Base-by-base conservation (phyloP, 768 basidiomycete species). In the Calocera viscosa region DNA sequence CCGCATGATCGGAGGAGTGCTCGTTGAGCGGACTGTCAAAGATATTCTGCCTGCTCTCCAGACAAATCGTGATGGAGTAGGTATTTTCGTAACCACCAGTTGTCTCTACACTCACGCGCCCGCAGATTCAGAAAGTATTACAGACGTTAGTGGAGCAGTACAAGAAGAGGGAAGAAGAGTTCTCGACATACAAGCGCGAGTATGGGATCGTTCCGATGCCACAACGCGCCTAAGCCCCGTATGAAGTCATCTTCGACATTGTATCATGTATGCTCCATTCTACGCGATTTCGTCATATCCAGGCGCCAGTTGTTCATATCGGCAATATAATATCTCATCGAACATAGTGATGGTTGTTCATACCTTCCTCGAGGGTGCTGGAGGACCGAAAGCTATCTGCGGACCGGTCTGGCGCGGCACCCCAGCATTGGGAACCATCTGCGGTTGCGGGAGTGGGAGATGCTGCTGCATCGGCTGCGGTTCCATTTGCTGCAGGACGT, bases 11-110 rank as follows among this genome's bases (percentile, higher is more conserved):
- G 96, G 96, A 3, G 95, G 95, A 32, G 88, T 96, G 5, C 82
- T 99, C 17, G 95, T 98, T 32, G 94, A 98, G 75, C 83, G 94
- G 60, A 97, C 94, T 1, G 96, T 98, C 53, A 87, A 89, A 74
- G 95, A 98, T 71, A 91, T 98, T 64, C 86, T 90, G 39, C 95
- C 96, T 39, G 86, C 89, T 32, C 78, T 99, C 49, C 84, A 90
- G 75, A 91, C 87, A n/a, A 97, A 94, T 72, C 81, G 84, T 64
- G 88, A 93, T 73, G 91, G 91, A 68, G 93, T 94, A 73, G 70
- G 88, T 79, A 11, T 17, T 63, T 24, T 68, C 38, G 40, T 47
- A 24, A 16, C 70, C 39, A 49, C 49, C 12, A 28, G 39, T 69
- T 34, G n/a, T 66, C 60, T 19, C 24, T 16, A 19, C 2, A 69